Evolutionary conservation across 2,329 filamentous ascomycete genomes (phyloP).

Genomic region (Penicillium sp.): DNA sequence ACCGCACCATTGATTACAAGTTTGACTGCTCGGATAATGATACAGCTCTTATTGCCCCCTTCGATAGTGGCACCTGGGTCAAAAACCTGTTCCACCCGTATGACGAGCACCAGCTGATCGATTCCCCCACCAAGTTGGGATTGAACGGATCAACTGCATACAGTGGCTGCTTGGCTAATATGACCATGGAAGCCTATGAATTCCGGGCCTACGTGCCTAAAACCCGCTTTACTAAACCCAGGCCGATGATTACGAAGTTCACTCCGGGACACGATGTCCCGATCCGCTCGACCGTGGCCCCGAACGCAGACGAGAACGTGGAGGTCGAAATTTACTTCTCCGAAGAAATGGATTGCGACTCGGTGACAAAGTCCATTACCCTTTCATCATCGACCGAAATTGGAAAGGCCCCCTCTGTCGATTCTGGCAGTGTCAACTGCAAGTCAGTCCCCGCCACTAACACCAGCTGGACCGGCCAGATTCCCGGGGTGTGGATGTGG

Average conservation of each 20-base stretch:
- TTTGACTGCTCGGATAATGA: slow-evolving; percentile 48
- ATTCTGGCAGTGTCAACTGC: slow-evolving; percentile 41
- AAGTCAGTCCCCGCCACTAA: too few relatives aligned
- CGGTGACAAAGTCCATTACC: slow-evolving; percentile 42
- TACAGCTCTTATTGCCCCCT: slow-evolving; percentile 48
- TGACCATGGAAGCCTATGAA: slow-evolving; percentile 49
- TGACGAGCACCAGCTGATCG: too few relatives aligned
- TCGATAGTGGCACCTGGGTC: slow-evolving; percentile 45
- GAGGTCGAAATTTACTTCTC: slow-evolving; percentile 49
- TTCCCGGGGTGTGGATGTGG: slow-evolving; percentile 48
- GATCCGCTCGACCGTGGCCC: slow-evolving; percentile 41
- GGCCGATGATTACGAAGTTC: slow-evolving; percentile 53
- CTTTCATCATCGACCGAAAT: slow-evolving; percentile 48
- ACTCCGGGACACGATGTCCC: slow-evolving; percentile 53
- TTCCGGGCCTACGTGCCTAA: slow-evolving; percentile 54
- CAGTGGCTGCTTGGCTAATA: slow-evolving; percentile 48
- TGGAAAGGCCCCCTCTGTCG: slow-evolving; percentile 38
- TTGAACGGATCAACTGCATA: slow-evolving; percentile 40
- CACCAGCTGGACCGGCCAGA: slow-evolving; percentile 44
- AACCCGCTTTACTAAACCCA: slow-evolving; percentile 40
- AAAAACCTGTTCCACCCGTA: slow-evolving; percentile 57
- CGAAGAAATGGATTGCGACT: slow-evolving; percentile 51
- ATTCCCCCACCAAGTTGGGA: slow-evolving; percentile 44
- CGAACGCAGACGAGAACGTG: slow-evolving; percentile 40
- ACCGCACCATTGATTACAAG: slow-evolving; percentile 45